Base-by-base conservation (phyloP, 805 yeast species). In the Metschnikowia dekortorum region DNA sequence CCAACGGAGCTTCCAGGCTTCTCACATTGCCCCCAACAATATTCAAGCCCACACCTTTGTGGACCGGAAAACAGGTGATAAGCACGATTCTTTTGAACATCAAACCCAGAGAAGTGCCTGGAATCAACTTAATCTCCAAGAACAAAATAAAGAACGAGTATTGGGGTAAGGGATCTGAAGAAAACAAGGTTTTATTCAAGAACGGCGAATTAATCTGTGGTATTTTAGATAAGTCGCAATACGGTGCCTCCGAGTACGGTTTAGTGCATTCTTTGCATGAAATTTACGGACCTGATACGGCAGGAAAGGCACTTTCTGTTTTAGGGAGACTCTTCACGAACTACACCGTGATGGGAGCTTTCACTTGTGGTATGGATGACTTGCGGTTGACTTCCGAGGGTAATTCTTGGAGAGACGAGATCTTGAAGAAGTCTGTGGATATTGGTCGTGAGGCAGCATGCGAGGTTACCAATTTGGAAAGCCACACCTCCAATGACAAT, bases 301-400 rank as follows among this genome's bases (percentile, higher is more conserved):
- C 98, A 18, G 97, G 97, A 53, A 85, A 87, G 64, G 80, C 94
- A 6, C 75, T 94, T 44, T 86, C 96, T 45, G 95, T 92, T n/a
- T 78, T 94, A 53, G 98, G 99, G 56, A 81, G 99, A 62, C 76
- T 94, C 49, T 92, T 95, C 73, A 95, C 99, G 22, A 89, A 88
- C 68, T 94, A 89, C 69, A 90, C 86, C 63, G 91, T 86, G 81
- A 79, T 83, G 74, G 87, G 89, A 51, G 98, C 97, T 1, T 88
- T 94, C 66, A 94, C 99, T 7, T 94, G 99, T 84, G 99, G 99
- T 80, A 95, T 94, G 99, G 99, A 94, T 68, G 99, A 94, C 74
- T 78, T 94, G 68, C 82, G 96, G 66, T 79, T 95, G 59, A 94
- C 98, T 22, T 81, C 69, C 3, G 96, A 89, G 60, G 99, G 99